Evolutionary conservation across 1,139 yeast species (phyloP).

Genomic region (Kurtzmaniella quercitrusa): DNA sequence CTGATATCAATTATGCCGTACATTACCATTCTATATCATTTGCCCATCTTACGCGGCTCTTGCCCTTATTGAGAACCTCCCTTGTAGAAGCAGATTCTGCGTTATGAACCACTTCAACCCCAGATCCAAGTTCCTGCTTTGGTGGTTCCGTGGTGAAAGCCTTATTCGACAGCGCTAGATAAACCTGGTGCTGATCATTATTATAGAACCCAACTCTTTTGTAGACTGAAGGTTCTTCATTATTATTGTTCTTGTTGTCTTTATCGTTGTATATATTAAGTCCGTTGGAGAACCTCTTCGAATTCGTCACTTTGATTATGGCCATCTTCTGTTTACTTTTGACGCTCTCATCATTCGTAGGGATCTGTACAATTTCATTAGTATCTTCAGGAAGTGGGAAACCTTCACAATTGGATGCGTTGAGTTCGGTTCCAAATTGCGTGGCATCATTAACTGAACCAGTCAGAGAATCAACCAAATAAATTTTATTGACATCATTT

Average conservation of each 20-base stretch:
- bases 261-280: slow-evolving; percentile 2
- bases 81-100: neutral
- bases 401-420: slow-evolving; percentile 59
- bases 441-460: slow-evolving; percentile 70
- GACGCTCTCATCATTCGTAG: slow-evolving; percentile 42
- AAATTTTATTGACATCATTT: slow-evolving; percentile 30
- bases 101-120: slow-evolving; percentile 2
- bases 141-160: neutral
- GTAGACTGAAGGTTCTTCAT: neutral
- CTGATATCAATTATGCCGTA: neutral
- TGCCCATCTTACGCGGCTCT: slow-evolving; percentile 42
- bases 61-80: neutral
- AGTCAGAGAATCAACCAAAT: slow-evolving; percentile 63
- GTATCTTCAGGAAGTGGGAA: slow-evolving; percentile 59
- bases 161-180: slow-evolving; percentile 6
- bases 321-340: slow-evolving; percentile 42
- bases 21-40: slow-evolving; percentile 46
- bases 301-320: slow-evolving; percentile 45
- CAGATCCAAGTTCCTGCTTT: neutral
- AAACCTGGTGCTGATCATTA: slow-evolving; percentile 25
- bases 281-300: slow-evolving; percentile 12
- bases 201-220: slow-evolving; percentile 27
- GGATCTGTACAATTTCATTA: slow-evolving; percentile 63
- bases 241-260: neutral
- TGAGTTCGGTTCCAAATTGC: slow-evolving; percentile 69